Conservation (phyloP, 2,329 filamentous ascomycete species). For the Cyclaneusma minus region DNA sequence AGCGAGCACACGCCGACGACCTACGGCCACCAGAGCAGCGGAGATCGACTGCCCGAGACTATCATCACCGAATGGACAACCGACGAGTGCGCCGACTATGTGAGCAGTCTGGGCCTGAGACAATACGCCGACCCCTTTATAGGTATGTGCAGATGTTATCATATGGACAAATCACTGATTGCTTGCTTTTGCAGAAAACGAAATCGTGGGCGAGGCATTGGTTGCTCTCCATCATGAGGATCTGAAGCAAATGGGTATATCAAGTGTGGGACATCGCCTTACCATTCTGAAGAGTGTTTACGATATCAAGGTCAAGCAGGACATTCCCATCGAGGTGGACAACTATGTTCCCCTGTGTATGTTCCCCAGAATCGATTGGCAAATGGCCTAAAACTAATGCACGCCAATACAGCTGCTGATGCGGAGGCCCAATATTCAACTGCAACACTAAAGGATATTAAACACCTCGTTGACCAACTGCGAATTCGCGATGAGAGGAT, state of each 20-base stretch:
- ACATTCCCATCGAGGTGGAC: constrained; percentile 78
- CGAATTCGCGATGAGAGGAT: constrained; percentile 84
- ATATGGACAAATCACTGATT: constrained; percentile 2
- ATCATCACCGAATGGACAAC: constrained; percentile 68
- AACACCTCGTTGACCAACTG: constrained; percentile 77
- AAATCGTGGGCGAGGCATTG: constrained; percentile 82
- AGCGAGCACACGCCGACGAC: constrained; percentile 66
- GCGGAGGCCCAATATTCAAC: constrained; percentile 71
- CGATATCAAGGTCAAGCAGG: constrained; percentile 88
- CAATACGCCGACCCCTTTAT: constrained; percentile 76
- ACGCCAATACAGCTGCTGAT: constrained; percentile 55
- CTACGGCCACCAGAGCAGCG: constrained; percentile 49
- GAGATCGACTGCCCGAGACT: constrained; percentile 54
- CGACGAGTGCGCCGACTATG: constrained; percentile 82
- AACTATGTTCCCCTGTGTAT: constrained; percentile 87
- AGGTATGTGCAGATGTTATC: constrained; percentile 38
- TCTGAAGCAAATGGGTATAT: constrained; percentile 85
- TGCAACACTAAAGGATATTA: constrained; percentile 86
- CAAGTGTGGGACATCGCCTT: constrained; percentile 83
- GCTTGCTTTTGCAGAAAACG: constrained; percentile 52
- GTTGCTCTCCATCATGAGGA: constrained; percentile 83
- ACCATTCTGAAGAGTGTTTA: constrained; percentile 94
- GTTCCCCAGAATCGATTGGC: constrained; percentile 19
- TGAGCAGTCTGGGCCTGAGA: constrained; percentile 60
- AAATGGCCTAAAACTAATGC: constrained; percentile 1